Base-by-base conservation (phyloP, 129 eudicot species). In the Flaveria brownii region DNA sequence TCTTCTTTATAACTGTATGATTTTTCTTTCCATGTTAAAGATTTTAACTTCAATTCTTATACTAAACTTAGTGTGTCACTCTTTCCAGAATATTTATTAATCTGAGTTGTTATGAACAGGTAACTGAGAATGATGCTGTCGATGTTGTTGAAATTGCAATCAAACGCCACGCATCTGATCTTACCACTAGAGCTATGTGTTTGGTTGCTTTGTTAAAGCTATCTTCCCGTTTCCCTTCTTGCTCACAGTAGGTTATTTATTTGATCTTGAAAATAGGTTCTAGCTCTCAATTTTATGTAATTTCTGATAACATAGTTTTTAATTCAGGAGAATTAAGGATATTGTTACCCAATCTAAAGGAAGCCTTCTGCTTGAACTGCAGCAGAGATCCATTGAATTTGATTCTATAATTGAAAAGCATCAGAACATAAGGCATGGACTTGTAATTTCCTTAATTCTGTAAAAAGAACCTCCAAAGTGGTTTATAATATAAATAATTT, bases 151-250 rank as follows among this genome's bases (percentile, higher is more conserved):
- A 94, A 84, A 57, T 65, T 69, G 91, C 94, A 76, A 82, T 91
- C 57, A 85, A 83, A 70, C 85, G 76, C 77, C 97, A 89, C 56
- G 66, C 89, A 25, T 81, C 85, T 14, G 96, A 94, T 94, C 85
- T 89, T 73, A 94, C 89, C 36, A 91, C 99, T 77, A 88, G 85
- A 26, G 89, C 99, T 33, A 94, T 94, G 97, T 94, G 97, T 89
- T 85, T 94, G 85, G 76, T 85, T 83, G 88, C 99, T 78, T 86
- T 94, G 74, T 82, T 94, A 68, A 94, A 94, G 90, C 88, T 94
- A 45, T 94, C 99, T 54, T 89, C 89, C 49, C 99, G 99, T 70
- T 94, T 87, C 70, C 96, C 97, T 52, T 83, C 96, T 75, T 94
- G 93, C 78, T 83, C 99, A 63, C 88, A 83, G 99, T 94, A 91